Evolutionary conservation across 768 basidiomycete genomes (phyloP).

Genomic region (Fomitopsis serialis): DNA sequence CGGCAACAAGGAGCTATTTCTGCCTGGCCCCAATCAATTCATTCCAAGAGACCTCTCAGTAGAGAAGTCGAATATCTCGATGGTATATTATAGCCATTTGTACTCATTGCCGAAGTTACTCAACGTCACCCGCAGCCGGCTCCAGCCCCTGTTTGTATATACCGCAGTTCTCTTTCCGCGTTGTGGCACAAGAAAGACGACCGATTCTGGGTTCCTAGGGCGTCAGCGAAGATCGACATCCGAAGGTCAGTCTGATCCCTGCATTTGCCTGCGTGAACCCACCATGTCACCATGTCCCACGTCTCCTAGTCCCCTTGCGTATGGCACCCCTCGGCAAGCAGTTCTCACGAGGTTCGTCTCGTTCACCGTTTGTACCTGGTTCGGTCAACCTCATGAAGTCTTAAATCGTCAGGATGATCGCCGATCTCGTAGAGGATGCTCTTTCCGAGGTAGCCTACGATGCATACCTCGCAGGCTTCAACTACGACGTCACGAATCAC

Average conservation of each 20-base stretch:
- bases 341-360: slow-evolving; percentile 23
- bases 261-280: too few relatives aligned
- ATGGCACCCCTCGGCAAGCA: slow-evolving; percentile 25
- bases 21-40: slow-evolving; percentile 47
- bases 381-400: too few relatives aligned
- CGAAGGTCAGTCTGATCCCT: slow-evolving; percentile 31
- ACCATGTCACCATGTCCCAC: neutral
- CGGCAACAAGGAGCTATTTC: slow-evolving; percentile 25
- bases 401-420: slow-evolving; percentile 12
- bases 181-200: slow-evolving; percentile 59
- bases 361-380: too few relatives aligned
- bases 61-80: slow-evolving; percentile 28
- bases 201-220: slow-evolving; percentile 51
- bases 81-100: slow-evolving; percentile 10
- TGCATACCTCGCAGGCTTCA: slow-evolving; percentile 45
- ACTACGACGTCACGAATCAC: slow-evolving; percentile 28
- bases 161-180: slow-evolving; percentile 28
- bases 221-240: slow-evolving; percentile 31
- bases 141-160: slow-evolving; percentile 31
- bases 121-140: slow-evolving; percentile 26
- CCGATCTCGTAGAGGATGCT: slow-evolving; percentile 35
- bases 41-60: slow-evolving; percentile 44
- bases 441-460: slow-evolving; percentile 50
- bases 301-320: slow-evolving; percentile 22
- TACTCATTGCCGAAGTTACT: neutral